Evolutionary conservation across 164 flowering plant species (phyloP), one percentile per base, ranked within the genome.

Genomic region (Dillenia suffruticosa): DNA sequence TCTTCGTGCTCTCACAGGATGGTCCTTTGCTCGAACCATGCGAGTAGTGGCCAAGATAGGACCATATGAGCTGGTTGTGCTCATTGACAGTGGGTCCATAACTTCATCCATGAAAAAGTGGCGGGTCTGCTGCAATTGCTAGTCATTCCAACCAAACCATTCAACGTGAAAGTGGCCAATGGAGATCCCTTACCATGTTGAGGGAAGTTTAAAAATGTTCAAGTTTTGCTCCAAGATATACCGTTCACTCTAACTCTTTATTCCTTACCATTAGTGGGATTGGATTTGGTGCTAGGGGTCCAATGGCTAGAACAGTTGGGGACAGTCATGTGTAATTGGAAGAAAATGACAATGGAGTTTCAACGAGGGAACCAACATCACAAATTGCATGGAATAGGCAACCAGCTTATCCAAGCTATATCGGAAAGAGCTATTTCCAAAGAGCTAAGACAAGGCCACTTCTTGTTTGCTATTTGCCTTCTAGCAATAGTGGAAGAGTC

Each of bases 241-340:
- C 22, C 1, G 22, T 19, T 19, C 22, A 19, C 22, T 19, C 22
- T 19, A 19, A 19, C 1, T 19, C 22, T 19, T 19, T 12, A 9
- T 57, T 12, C 13, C 47, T 44, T 10, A 56, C 15, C 45, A 1
- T 56, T 56, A 43, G 9, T 10, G 9, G 59, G 45, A 5, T 43
- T 56, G 46, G 59, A 56, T 17, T 22, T 56, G 10, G 59, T 56
- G 8, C 16, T 56, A 9, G 59, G 59, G 9, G 40, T 56, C 7
- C 47, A 56, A 43, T 56, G 59, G 59, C 45, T 56, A 13, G 59
- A 56, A 32, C 13, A 10, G 45, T 15, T 56, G 13, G 59, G 59
- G 32, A 4, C 17, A 9, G 45, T 56, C 46, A 15, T 56, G 13
- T 56, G 45, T 56, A 6, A 56, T 40, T 56, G 59, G 59, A 56